phyloP scores from a whole-genome alignment of 139 green algal genomes.

The Nannochloris sp. region DNA sequence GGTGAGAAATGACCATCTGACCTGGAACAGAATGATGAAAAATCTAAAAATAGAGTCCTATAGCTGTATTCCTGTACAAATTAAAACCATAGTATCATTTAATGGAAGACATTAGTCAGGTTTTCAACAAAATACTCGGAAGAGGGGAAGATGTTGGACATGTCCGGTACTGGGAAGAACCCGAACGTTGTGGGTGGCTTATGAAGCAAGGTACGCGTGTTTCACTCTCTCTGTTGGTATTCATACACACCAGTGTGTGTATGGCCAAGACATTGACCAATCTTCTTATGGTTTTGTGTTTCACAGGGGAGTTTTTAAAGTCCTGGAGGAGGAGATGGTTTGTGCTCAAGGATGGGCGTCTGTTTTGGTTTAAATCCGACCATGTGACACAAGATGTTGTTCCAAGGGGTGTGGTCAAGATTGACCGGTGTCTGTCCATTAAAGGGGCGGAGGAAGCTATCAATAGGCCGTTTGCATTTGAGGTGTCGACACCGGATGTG shows the following conservation, averaged over 20 bases:
- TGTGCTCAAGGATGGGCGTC: slow-evolving; percentile 94
- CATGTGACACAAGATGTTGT: slow-evolving; percentile 60
- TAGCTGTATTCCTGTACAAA: not conserved
- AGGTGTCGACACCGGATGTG: slow-evolving; percentile 77
- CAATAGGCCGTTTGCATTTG: slow-evolving; percentile 92
- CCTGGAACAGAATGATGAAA: not conserved
- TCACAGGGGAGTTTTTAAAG: slow-evolving; percentile 89
- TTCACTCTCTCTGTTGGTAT: slow-evolving; percentile 13
- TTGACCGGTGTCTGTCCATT: slow-evolving; percentile 89
- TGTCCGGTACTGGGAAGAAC: slow-evolving; percentile 80
- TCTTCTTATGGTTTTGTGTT: not conserved
- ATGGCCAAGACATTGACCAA: not conserved
- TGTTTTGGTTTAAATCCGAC: slow-evolving; percentile 98
- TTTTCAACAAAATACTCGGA: slow-evolving; percentile 36
- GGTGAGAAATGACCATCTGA: not conserved
- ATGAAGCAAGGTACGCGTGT: slow-evolving; percentile 80
- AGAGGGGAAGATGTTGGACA: slow-evolving; percentile 36
- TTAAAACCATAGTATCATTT: not conserved
- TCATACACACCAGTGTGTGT: not conserved
- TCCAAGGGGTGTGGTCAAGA: slow-evolving; percentile 86
- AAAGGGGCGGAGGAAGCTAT: slow-evolving; percentile 94
- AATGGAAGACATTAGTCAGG: slow-evolving; percentile 15
- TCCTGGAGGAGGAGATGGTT: slow-evolving; percentile 95
- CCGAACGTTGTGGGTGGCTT: slow-evolving; percentile 81
- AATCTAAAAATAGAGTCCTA: not conserved